These are phyloP conservation scores for Salisapilia sapeloensis DNA, from an alignment of 352 stramenopile genomes.

Conservation along the genomic window DNA sequence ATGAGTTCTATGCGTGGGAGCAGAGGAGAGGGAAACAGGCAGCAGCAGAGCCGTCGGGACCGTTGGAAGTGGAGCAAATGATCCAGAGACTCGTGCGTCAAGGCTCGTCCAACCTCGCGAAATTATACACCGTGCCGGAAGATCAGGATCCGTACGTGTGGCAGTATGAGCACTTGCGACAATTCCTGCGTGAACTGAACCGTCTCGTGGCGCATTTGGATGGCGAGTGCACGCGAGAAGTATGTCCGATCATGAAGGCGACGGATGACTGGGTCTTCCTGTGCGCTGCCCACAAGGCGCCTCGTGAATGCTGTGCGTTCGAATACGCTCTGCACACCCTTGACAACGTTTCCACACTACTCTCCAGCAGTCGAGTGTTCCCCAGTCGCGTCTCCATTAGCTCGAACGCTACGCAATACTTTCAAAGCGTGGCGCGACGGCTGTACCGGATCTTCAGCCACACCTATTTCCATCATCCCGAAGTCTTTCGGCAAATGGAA, in stretches of 20 bases:
- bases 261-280: slow-evolving; percentile 79
- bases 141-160: slow-evolving; percentile 73
- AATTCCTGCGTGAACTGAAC: slow-evolving; percentile 76
- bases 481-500: slow-evolving; percentile 60
- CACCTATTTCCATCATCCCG: slow-evolving; percentile 68
- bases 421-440: slow-evolving; percentile 61
- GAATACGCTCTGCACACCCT: slow-evolving; percentile 78
- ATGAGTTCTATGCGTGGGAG: slow-evolving; percentile 72
- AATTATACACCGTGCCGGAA: slow-evolving; percentile 59
- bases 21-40: slow-evolving; percentile 5
- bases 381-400: slow-evolving; percentile 59
- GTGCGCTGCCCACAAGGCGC: slow-evolving; percentile 65
- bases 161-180: slow-evolving; percentile 73
- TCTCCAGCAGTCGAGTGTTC: slow-evolving; percentile 69
- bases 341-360: slow-evolving; percentile 75
- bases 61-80: slow-evolving; percentile 60
- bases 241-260: slow-evolving; percentile 64
- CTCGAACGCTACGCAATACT: slow-evolving; percentile 71
- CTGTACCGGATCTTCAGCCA: slow-evolving; percentile 78
- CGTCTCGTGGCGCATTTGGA: slow-evolving; percentile 49
- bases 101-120: slow-evolving; percentile 27
- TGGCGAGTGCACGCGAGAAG: slow-evolving; percentile 45
- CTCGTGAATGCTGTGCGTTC: slow-evolving; percentile 71
- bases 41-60: slow-evolving; percentile 16
- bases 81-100: slow-evolving; percentile 56